Base-by-base conservation (phyloP, 2,329 filamentous ascomycete species). In the Pleurostoma richardsiae region DNA sequence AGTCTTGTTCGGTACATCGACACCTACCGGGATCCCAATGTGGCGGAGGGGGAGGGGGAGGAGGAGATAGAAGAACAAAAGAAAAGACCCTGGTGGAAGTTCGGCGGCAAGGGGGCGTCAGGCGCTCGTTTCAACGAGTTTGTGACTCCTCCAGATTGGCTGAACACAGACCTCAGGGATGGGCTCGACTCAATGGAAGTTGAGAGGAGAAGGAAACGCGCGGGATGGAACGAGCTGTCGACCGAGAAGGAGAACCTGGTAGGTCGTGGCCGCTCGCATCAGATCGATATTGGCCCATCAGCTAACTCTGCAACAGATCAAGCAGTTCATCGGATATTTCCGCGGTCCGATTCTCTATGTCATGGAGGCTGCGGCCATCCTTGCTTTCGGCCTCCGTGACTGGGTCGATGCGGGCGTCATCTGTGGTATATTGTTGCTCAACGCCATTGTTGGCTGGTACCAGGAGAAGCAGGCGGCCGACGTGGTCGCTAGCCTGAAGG, bases 331-430 rank as follows among this genome's bases (percentile, higher is more conserved):
- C 57, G 76, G 80, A 63, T 89, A 85, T 73, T 89, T 89, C 77
- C 81, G 73, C 56, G 85, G 85, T 60, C 85, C 85, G 52, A 85
- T 89, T 73, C 80, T 88, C 53, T 89, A 88, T 69, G 83, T 88
- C 64, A 89, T 89, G 85, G 85, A 89, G 77, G 64, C 87, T 61
- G 85, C 85, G 70, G 85, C 86, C 60, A 69, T 87, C 45, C 74
- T 90, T 59, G 84, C 85, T 57, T 82, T 82, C 62, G 85, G 85
- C 78, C 82, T 90, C 53, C 76, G 78, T 64, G 83, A 87, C 69
- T 89, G 85, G 85, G 77, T 88, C 54, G 85, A 90, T 72, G 78
- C 88, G 56, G 85, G 84, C 77, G 83, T 90, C 65, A 89, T 89
- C 64, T 80, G 84, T 58, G 85, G 79, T 73, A 89, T 90, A 67